Base-by-base conservation (phyloP, 2,329 filamentous ascomycete genomes). In the Colletotrichum cereale region DNA sequence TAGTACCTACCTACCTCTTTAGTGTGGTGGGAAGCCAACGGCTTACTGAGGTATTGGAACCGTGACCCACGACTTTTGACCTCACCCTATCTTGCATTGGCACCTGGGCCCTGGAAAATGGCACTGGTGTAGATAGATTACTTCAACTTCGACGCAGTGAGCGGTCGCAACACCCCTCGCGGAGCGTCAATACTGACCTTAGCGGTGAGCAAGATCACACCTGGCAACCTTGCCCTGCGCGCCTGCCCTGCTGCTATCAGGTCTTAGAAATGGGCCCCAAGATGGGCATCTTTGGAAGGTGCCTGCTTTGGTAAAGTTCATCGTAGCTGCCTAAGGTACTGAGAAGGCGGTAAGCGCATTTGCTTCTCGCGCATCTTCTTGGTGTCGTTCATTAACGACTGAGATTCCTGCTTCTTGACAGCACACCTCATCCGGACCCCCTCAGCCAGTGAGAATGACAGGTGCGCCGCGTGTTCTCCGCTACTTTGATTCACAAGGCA, bases 31-130 rank as follows among this genome's bases (percentile, higher is more conserved):
- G 29, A 48, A 6, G 42, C 10, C 42, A 52, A 52, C 16, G 60
- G 24, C 36, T 50, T 38, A 31, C n/a, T 47, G n/a, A 47, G n/a
- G 14, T 10, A 12, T 48, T 21, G 16, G 26, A 24, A 26, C 44
- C 47, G n/a, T 62, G 26, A n/a, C 44, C 44, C 44, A 62, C 38
- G 60, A 50, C 11, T 38, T 62, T 62, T 21, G 44, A 40, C 44
- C 34, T 52, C 60, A 62, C 16, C 24, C 34, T 29, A 47, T 21
- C n/a, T 50, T 38, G 42, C 31, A 24, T 42, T 52, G 31, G 12
- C 31, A 31, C 18, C 14, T 56, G 34, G n/a, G 34, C 21, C 53
- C 44, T 60, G 24, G 56, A 44, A n/a, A 42, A 44, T 14, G 40
- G 10, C 14, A 21, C 26, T n/a, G 21, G 18, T 61, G 40, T 40